phyloP scores from a whole-genome alignment of 2,329 filamentous ascomycete species.

The Berkeleyomyces basicola region DNA sequence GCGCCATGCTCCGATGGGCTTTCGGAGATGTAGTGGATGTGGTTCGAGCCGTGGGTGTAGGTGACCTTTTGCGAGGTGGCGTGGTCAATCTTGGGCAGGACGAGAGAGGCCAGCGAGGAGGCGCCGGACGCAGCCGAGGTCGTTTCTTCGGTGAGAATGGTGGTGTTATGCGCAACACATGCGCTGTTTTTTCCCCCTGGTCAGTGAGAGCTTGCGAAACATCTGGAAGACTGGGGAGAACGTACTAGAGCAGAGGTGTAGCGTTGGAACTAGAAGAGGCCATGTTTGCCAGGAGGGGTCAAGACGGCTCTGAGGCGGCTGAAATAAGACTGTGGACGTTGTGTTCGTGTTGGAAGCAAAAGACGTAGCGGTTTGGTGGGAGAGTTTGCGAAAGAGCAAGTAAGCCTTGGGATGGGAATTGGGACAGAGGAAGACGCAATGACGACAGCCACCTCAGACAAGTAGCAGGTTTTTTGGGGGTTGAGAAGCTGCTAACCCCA shows the following conservation, averaged over 20 bases:
- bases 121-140: conserved; percentile 68
- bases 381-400: conserved; percentile 19
- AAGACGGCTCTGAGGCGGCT: neutral
- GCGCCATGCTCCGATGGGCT: conserved; percentile 49
- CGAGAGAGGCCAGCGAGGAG: conserved; percentile 75
- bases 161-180: conserved; percentile 86
- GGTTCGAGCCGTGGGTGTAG: conserved; percentile 78
- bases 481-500: neutral
- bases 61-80: conserved; percentile 69
- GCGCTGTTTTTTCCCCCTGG: conserved; percentile 37
- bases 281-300: conserved; percentile 36
- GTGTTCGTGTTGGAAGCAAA: neutral
- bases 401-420: no score
- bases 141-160: conserved; percentile 86
- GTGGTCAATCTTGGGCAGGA: conserved; percentile 91
- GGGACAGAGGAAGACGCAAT: neutral
- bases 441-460: neutral
- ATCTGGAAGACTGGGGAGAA: conserved; percentile 11
- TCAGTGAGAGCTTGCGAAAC: neutral
- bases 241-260: conserved; percentile 60
- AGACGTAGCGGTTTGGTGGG: neutral
- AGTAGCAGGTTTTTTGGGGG: neutral
- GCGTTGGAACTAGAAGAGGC: conserved; percentile 46
- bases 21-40: conserved; percentile 91
- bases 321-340: neutral